phyloP scores from a whole-genome alignment of 1,284 basidiomycete genomes.

The Apiotrichum veenhuisii region DNA sequence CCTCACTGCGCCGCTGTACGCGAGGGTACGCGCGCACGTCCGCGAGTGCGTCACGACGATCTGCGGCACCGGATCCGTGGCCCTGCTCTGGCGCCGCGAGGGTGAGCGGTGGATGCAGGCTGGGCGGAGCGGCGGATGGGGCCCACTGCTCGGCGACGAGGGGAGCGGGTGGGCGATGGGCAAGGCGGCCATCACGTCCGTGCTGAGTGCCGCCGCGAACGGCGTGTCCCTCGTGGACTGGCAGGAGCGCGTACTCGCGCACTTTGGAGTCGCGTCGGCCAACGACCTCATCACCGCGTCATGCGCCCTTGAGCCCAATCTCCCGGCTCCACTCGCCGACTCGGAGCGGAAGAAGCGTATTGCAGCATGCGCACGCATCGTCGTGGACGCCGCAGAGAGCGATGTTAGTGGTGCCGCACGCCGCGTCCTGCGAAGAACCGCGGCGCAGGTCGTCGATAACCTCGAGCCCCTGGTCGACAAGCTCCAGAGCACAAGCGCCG shows the following conservation, averaged over 20 bases:
- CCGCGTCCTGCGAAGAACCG: constrained; percentile 8
- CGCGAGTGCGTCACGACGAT: constrained; percentile 11
- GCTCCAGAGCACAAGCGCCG: background rate
- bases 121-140: constrained; percentile 17
- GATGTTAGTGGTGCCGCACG: constrained; percentile 9
- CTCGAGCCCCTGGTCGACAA: constrained; percentile 12
- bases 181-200: constrained; percentile 12
- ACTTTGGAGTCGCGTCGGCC: constrained; percentile 5
- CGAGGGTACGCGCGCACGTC: background rate
- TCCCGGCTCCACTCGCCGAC: constrained; percentile 6
- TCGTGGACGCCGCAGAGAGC: constrained; percentile 6
- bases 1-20: constrained; percentile 10
- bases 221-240: background rate
- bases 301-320: background rate
- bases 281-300: constrained; percentile 10
- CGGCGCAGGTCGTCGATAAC: constrained; percentile 17
- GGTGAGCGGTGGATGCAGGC: background rate
- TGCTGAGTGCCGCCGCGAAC: constrained; percentile 17
- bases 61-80: constrained; percentile 18
- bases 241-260: constrained; percentile 9
- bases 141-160: constrained; percentile 18
- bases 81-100: constrained; percentile 10
- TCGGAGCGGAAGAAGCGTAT: constrained; percentile 16
- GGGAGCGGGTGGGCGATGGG: constrained; percentile 20
- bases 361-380: constrained; percentile 13